Evolutionary conservation across 2,329 filamentous ascomycete species (phyloP).

Genomic region (Pseudogymnoascus sp.): DNA sequence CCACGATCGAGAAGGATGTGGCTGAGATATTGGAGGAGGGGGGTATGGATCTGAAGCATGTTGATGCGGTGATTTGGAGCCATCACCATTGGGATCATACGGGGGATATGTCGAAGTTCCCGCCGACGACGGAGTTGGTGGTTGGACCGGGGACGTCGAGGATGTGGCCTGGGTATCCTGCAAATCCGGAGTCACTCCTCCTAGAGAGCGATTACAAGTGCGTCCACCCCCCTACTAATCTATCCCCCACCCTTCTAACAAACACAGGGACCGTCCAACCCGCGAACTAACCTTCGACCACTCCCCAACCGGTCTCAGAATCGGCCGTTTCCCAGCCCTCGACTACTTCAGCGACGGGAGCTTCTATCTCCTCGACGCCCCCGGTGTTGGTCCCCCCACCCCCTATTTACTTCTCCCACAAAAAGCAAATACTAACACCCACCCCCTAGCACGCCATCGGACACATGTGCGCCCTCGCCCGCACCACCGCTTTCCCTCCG

Average conservation of each 20-base stretch:
- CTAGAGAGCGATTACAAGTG: conserved; percentile 32
- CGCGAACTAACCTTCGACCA: conserved; percentile 27
- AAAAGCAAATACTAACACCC: not conserved
- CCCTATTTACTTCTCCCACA: not conserved
- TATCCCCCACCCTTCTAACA: not conserved
- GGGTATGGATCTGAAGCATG: conserved; percentile 26
- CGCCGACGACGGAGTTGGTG: conserved; percentile 33
- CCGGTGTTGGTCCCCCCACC: conserved; percentile 28
- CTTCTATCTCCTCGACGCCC: conserved; percentile 46
- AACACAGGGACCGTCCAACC: conserved; percentile 25
- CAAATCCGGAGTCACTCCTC: conserved; percentile 31
- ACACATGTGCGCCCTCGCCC: conserved; percentile 41
- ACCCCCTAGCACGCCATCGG: conserved; percentile 35
- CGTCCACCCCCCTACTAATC: not conserved
- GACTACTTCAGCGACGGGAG: conserved; percentile 48
- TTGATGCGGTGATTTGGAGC: conserved; percentile 30
- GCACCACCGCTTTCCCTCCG: conserved; percentile 28
- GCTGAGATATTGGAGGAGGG: conserved; percentile 33
- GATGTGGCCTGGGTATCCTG: conserved; percentile 37
- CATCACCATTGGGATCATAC: conserved; percentile 35
- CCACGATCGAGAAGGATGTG: conserved; percentile 36
- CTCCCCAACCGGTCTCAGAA: conserved; percentile 25
- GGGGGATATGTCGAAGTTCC: conserved; percentile 36
- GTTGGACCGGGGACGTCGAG: conserved; percentile 37
- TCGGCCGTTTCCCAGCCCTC: conserved; percentile 37